Evolutionary conservation across 495 filamentous ascomycete genomes (phyloP).

Genomic region (Penicillium mononematosum): DNA sequence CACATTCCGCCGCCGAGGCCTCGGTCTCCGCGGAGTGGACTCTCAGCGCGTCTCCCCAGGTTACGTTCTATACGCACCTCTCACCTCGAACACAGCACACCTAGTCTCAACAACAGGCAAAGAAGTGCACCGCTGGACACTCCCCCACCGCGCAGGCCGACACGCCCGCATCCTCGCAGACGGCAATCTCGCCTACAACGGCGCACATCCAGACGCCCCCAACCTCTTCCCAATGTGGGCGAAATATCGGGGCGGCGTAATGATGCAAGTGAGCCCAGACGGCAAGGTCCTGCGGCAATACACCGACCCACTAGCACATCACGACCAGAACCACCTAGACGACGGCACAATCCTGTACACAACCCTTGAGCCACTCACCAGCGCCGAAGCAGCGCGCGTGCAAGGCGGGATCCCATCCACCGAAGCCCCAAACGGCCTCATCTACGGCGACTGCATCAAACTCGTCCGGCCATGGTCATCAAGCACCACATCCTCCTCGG

Average conservation of each 20-base stretch:
- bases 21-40: constrained; percentile 46
- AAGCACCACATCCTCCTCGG: constrained; percentile 21
- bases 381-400: constrained; percentile 33
- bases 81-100: constrained; percentile 42
- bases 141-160: constrained; percentile 42
- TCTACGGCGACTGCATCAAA: constrained; percentile 48
- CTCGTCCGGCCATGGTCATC: constrained; percentile 33
- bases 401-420: constrained; percentile 41
- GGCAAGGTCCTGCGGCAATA: constrained; percentile 41
- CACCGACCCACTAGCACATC: constrained; percentile 42
- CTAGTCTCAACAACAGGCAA: constrained; percentile 42
- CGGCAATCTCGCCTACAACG: constrained; percentile 47
- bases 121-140: constrained; percentile 45
- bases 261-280: constrained; percentile 39
- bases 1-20: constrained; percentile 42
- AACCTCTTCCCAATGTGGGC: constrained; percentile 44
- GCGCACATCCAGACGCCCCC: constrained; percentile 40
- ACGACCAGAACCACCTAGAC: constrained; percentile 48
- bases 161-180: constrained; percentile 44
- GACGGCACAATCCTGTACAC: constrained; percentile 46
- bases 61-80: constrained; percentile 44
- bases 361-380: constrained; percentile 38
- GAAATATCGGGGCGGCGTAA: constrained; percentile 48
- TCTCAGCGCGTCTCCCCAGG: constrained; percentile 37
- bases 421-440: constrained; percentile 38